Evolutionary conservation across 441 rosid species (phyloP).

Genomic region (Cnidoscolus chayamansa): DNA sequence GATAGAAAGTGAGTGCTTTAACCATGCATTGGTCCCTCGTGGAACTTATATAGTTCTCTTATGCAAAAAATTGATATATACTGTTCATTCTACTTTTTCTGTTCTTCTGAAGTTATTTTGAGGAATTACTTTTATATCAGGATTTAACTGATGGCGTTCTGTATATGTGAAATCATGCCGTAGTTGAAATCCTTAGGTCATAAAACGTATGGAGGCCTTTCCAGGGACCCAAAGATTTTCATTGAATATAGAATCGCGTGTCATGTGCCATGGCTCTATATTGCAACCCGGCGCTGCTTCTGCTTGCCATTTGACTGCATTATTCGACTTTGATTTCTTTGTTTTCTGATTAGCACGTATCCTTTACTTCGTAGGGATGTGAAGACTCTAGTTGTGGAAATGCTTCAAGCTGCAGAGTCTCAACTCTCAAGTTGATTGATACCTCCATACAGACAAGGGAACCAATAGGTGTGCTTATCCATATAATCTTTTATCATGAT

Average conservation of each 20-base stretch:
- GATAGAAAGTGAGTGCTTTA: conserved; percentile 63
- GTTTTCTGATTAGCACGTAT: conserved; percentile 5
- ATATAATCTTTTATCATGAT: conserved; percentile 3
- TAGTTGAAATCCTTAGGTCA: not conserved
- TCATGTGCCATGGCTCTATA: not conserved
- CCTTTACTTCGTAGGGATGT: conserved; percentile 55
- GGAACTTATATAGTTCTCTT: conserved; percentile 11
- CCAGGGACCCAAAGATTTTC: not conserved
- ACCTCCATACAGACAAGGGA: conserved; percentile 9
- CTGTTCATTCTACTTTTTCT: not conserved
- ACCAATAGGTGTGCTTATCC: conserved; percentile 22
- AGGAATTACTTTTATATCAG: not conserved
- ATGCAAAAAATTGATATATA: not conserved
- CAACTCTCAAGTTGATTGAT: conserved; percentile 38
- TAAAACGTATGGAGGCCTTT: conserved; percentile 3
- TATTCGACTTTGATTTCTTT: conserved; percentile 1
- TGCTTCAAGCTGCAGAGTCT: conserved; percentile 75
- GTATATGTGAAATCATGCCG: not conserved
- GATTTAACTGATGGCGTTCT: not conserved
- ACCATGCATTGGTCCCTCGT: not conserved
- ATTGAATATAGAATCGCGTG: not conserved
- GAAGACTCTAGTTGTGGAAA: conserved; percentile 75
- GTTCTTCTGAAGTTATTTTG: not conserved
- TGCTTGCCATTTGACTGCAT: not conserved
- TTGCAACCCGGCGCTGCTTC: not conserved